Conservation (phyloP, 1,284 basidiomycete genomes). For the Apiotrichum laibachii region DNA sequence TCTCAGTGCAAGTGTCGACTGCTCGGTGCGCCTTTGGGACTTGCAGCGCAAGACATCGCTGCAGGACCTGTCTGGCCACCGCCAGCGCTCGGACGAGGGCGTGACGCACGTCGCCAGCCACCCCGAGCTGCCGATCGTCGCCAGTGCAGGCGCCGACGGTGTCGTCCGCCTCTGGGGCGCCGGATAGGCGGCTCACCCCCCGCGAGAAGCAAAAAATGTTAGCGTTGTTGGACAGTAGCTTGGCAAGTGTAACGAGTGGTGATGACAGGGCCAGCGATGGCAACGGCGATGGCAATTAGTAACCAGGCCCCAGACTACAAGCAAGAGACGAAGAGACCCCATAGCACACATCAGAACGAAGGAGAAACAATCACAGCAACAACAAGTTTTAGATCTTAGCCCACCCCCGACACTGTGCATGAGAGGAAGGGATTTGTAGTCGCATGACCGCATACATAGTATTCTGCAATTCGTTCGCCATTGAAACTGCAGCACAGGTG, state of each 20-base stretch:
- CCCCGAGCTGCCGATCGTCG: slow-evolving; percentile 78
- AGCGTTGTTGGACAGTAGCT: slow-evolving; percentile 1
- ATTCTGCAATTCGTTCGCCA: slow-evolving; percentile 3
- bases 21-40: slow-evolving; percentile 93
- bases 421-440: slow-evolving; percentile 14
- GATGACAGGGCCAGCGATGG: no score
- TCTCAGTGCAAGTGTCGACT: slow-evolving; percentile 88
- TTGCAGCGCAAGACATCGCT: slow-evolving; percentile 64
- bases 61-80: slow-evolving; percentile 82
- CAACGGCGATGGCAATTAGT: not conserved
- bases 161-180: slow-evolving; percentile 72
- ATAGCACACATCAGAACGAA: not conserved
- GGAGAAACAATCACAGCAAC: not conserved
- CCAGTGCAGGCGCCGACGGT: slow-evolving; percentile 91
- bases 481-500: not conserved
- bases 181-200: slow-evolving; percentile 9
- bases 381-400: slow-evolving; percentile 7
- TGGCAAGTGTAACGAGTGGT: not conserved
- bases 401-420: slow-evolving; percentile 14
- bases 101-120: slow-evolving; percentile 63
- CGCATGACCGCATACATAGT: slow-evolving; percentile 5
- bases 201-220: not conserved
- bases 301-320: not conserved
- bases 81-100: slow-evolving; percentile 84
- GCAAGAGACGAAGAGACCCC: not conserved